Base-by-base conservation (phyloP, 2,329 filamentous ascomycete genomes). In the Fusarium bactridioides region DNA sequence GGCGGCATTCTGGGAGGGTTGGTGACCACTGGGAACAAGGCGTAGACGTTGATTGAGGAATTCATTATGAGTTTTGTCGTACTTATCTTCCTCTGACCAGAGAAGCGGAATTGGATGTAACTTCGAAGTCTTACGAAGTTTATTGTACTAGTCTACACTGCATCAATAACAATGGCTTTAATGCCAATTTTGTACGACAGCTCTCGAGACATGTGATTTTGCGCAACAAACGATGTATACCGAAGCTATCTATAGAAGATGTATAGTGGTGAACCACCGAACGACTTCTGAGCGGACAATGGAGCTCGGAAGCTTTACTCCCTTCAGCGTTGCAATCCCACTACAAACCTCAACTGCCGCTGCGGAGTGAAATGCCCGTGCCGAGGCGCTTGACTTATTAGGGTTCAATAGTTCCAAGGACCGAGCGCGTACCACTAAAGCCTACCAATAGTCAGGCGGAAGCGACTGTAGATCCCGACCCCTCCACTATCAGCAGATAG, bases 1-100 rank as follows among this genome's bases (percentile, higher is more conserved):
- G 61, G 35, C 7, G 45, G 66, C 4, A 44, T 73, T 4, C 4
- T 73, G 13, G 56, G 62, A 23, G 61, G 57, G 7, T 19, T 73
- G 3, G 21, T 50, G 4, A 43, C 41, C 13, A 67, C 47, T 27
- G 37, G 63, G 19, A 62, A 67, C 4, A 53, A 60, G 35, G 23
- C 13, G 7, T 16, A 21, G 12, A 19, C 8, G 11, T 12, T 2
- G 1, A 19, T 16, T 2, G 1, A n/a, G 8, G 19, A 18, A 4
- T 11, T 10, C 25, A n/a, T 3, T 9, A 5, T 11, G 7, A 4
- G 7, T 12, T 1, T 21, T 10, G 13, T 3, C 6, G 7, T 25
- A 18, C 7, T 12, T 25, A 19, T 8, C 3, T 15, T 15, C 1
- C 15, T 13, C 10, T 15, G 8, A 16, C 10, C 8, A 7, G 7